Evolutionary conservation across 169 alveolate species (phyloP).

Genomic region (Besnoitia besnoiti): DNA sequence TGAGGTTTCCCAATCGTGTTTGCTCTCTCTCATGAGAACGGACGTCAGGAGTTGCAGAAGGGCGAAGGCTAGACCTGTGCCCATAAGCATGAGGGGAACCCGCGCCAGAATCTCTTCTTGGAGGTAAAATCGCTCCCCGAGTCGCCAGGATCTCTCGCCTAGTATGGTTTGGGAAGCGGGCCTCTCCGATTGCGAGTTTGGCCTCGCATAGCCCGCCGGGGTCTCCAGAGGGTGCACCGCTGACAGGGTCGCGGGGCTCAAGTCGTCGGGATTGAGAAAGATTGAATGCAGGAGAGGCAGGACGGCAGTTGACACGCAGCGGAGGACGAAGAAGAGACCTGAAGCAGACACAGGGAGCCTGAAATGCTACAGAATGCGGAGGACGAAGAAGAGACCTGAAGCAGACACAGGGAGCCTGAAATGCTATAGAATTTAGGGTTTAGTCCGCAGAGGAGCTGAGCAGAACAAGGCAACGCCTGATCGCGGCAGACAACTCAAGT

Average conservation of each 20-base stretch:
- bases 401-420: background rate
- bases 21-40: background rate
- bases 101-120: constrained; percentile 16
- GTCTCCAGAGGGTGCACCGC: background rate
- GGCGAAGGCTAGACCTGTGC: background rate
- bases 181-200: background rate
- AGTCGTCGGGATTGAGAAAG: constrained; percentile 10
- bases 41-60: background rate
- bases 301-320: background rate
- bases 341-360: background rate
- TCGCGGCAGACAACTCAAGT: too few relatives aligned
- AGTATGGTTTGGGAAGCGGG: background rate
- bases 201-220: background rate
- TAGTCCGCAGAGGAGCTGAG: too few relatives aligned
- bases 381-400: constrained; percentile 15
- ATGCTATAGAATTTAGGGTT: too few relatives aligned
- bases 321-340: constrained; percentile 7
- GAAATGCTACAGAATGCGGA: background rate
- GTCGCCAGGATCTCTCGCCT: background rate
- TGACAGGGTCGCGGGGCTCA: background rate
- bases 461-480: too few relatives aligned
- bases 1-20: background rate
- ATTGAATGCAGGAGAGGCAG: constrained; percentile 1
- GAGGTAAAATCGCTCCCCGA: background rate
- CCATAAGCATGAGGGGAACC: background rate